phyloP scores from a whole-genome alignment of 2,329 filamentous ascomycete genomes.

The Aspergillus persii region DNA sequence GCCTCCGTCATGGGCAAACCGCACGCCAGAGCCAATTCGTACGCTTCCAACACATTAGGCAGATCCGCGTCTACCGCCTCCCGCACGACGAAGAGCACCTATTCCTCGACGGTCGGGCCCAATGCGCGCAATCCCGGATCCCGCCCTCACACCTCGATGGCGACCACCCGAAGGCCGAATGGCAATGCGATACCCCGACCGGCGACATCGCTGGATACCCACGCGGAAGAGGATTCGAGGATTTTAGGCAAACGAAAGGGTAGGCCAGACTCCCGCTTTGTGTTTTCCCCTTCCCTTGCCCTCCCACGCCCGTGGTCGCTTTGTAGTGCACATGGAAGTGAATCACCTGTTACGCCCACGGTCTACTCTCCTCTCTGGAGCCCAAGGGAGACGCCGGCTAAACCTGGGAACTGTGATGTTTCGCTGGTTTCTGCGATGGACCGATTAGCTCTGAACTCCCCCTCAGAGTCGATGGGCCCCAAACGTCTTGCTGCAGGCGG shows the following conservation, averaged over 20 bases:
- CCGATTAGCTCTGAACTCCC: conserved; percentile 4
- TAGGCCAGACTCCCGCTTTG: conserved; percentile 44
- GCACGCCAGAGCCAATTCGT: conserved; percentile 39
- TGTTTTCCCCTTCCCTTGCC: conserved; percentile 24
- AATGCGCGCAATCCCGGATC: conserved; percentile 47
- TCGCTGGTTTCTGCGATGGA: conserved; percentile 9
- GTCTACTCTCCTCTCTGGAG: conserved; percentile 1
- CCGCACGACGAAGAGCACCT: conserved; percentile 49
- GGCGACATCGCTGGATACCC: conserved; percentile 43
- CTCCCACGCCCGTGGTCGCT: conserved; percentile 11
- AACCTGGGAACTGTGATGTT: conserved; percentile 1
- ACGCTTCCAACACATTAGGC: conserved; percentile 37
- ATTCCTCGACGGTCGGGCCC: conserved; percentile 58
- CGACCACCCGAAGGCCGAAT: conserved; percentile 50
- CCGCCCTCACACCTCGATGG: conserved; percentile 54
- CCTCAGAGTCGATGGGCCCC: conserved; percentile 13
- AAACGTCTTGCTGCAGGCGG: conserved; percentile 7
- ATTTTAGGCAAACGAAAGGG: conserved; percentile 51
- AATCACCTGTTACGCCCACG: background rate
- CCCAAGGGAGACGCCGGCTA: background rate
- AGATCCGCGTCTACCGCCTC: conserved; percentile 43
- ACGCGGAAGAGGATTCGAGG: conserved; percentile 37
- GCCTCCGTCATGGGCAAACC: conserved; percentile 41
- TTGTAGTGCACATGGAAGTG: conserved; percentile 4
- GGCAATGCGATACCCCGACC: conserved; percentile 42